Percentiles rank a stretch among this genome's conserved stretches.
These are phyloP conservation scores for Sporothrix luriei DNA, from an alignment of 2,329 filamentous ascomycete genomes.

Conservation along the genomic window DNA sequence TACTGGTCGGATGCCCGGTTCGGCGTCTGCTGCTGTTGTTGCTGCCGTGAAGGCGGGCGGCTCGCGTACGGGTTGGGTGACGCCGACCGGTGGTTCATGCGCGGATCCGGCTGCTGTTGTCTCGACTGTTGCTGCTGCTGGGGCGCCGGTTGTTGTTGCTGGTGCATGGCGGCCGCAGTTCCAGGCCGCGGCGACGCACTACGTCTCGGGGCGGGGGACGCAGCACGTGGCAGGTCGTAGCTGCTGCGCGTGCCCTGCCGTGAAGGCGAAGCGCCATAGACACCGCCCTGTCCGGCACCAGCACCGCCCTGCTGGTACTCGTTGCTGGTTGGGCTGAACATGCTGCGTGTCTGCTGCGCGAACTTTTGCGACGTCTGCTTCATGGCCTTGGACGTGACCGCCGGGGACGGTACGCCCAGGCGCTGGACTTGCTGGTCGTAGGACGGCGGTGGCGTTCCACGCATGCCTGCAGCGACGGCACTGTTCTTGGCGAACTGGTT, in stretches of 20 bases:
- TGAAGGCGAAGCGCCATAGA: slow-evolving; percentile 46
- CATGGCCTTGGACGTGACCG: slow-evolving; percentile 93
- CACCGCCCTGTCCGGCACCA: slow-evolving; percentile 31
- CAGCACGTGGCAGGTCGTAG: slow-evolving; percentile 60
- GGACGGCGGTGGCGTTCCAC: slow-evolving; percentile 81
- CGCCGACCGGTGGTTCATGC: slow-evolving; percentile 40
- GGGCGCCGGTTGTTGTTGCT: slow-evolving; percentile 34
- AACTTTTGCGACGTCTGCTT: slow-evolving; percentile 92
- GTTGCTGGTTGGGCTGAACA: slow-evolving; percentile 58
- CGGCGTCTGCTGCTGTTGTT: slow-evolving; percentile 44
- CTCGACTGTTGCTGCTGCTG: slow-evolving; percentile 29
- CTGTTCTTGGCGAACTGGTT: slow-evolving; percentile 43
- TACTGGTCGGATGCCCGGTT: slow-evolving; percentile 54
- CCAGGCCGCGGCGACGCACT: slow-evolving; percentile 64
- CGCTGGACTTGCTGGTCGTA: slow-evolving; percentile 79
- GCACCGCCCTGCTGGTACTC: slow-evolving; percentile 31
- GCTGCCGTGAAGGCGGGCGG: slow-evolving; percentile 44
- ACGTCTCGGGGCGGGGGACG: slow-evolving; percentile 70
- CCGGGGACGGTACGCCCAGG: slow-evolving; percentile 85
- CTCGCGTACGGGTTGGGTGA: slow-evolving; percentile 64
- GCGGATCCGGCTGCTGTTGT: slow-evolving; percentile 43
- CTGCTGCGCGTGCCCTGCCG: slow-evolving; percentile 60
- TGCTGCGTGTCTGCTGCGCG: slow-evolving; percentile 75
- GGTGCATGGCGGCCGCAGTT: slow-evolving; percentile 45
- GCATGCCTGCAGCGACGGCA: slow-evolving; percentile 58